Base-by-base conservation (phyloP, 306 rosid species). In the Ceratonia siliqua region DNA sequence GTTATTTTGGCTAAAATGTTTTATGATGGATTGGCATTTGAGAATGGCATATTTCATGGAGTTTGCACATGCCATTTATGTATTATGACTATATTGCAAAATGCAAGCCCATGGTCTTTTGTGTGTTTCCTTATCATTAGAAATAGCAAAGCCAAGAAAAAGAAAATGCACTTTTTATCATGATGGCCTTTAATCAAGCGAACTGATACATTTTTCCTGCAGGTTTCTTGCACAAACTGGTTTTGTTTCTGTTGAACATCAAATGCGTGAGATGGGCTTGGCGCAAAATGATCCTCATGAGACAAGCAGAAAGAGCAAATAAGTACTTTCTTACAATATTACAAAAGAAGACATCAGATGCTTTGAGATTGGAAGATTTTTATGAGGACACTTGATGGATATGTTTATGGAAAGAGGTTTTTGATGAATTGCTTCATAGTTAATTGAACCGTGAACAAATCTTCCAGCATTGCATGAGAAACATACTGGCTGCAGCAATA, bases 191-290 rank as follows among this genome's bases (percentile, higher is more conserved):
- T 22, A 10, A 56, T 58, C 42, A 20, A 78, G 65, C 46, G 25
- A 59, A 50, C 27, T 36, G 8, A 4, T 33, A 56, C 25, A 41
- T 78, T 78, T 68, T 83, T 25, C 62, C 39, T 77, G 76, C 89
- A 93, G 98, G 98, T 89, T 91, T 89, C 97, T 93, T 64, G 78
- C 90, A 2, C 52, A 89, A 85, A 91, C 94, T 41, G 97, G 98
- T 73, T 76, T 91, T 82, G 98, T 93, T 45, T 81, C 96, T 24
- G 43, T 93, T 38, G 93, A 89, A 66, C 84, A 88, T 77, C 98
- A 93, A 85, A 87, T 93, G 89, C 88, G 81, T n/a, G 97, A 87
- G 83, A 73, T 93, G 82, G 86, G 89, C 70, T 82, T 89, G 68
- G 87, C 54, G 3, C 84, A 75, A 59, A 68, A 82, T 75, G 84